Base-by-base conservation (phyloP, 768 basidiomycete species). In the Collybiopsis luxurians region DNA sequence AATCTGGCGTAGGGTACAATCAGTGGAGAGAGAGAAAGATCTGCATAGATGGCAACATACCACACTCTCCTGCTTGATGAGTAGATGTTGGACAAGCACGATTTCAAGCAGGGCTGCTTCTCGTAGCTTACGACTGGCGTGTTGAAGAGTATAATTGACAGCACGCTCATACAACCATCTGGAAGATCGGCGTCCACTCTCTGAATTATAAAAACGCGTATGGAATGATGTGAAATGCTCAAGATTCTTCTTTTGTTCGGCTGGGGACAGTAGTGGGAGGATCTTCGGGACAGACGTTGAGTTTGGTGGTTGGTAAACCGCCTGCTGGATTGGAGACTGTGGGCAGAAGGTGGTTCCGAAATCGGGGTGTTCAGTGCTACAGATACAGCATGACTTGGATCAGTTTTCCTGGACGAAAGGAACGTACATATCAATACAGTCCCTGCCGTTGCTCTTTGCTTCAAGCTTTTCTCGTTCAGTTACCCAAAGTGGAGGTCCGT, bases 141-240 rank as follows among this genome's bases (percentile, higher is more conserved):
- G 31, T 46, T 58, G 55, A 2, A 28, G 52, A 1, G 57, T 59
- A 27, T 63, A 63, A 2, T 40, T 23, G 21, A 56, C 39, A 7
- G 56, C 58, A n/a, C 56, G 58, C 7, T 49, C 34, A 21, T 34
- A 48, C 17, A 63, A 55, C 62, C 62, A 60, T 7, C 60, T 38
- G 0, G 62, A 60, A 17, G 54, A 52, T 1, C 31, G 44, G 10
- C 43, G 53, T 0, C 59, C 62, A 1, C 50, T 51, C 4, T 63
- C 57, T 2, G 59, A 54, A 27, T 56, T 27, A 60, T 82, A 83
- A 30, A 15, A 42, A 7, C 83, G 74, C 0, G 79, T 84, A 19
- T 68, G 62, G 67, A 79, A 84, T 57, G 76, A 76, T 2, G 79
- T 72, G 60, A 85, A 79, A 55, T 71, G 71, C 52, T 73, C 63